These are phyloP conservation scores for Lepiota venenata DNA, from an alignment of 768 basidiomycete species.

Conservation along the genomic window DNA sequence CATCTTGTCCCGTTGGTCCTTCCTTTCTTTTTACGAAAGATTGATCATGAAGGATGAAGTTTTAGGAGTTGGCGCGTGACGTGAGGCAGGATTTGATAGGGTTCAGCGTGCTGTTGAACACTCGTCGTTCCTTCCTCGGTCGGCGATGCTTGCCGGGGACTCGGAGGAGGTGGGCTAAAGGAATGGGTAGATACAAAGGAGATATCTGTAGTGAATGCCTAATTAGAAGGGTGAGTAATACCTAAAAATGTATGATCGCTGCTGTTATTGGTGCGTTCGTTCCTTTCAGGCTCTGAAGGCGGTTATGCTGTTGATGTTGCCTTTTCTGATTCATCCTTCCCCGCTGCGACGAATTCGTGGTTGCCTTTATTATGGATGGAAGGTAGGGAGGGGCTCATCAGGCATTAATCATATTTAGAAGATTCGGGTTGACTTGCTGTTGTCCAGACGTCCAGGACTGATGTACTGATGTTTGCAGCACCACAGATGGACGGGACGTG, in stretches of 20 bases:
- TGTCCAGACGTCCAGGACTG: constrained; percentile 1
- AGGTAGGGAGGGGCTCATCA: constrained; percentile 1
- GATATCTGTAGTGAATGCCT: constrained; percentile 9
- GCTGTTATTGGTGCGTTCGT: constrained; percentile 1
- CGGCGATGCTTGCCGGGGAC: constrained; percentile 6
- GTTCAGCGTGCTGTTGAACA: not conserved
- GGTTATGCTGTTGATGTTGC: constrained; percentile 2
- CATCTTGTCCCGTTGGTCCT: not conserved
- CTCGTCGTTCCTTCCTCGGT: constrained; percentile 4
- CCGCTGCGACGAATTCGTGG: not conserved
- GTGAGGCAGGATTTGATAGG: constrained; percentile 8
- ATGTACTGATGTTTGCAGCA: constrained; percentile 3
- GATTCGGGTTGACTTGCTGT: not conserved
- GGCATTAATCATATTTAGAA: constrained; percentile 10
- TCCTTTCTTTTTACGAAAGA: constrained; percentile 6
- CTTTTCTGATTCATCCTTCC: constrained; percentile 5
- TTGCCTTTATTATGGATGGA: constrained; percentile 4
- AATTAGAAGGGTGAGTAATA: constrained; percentile 1
- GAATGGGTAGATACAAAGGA: constrained; percentile 10
- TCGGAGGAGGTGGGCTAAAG: constrained; percentile 1
- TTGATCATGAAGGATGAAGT: constrained; percentile 7
- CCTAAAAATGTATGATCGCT: constrained; percentile 2
- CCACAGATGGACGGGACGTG: not conserved
- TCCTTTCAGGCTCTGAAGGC: constrained; percentile 1
- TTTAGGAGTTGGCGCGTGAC: not conserved